Evolutionary conservation across 768 basidiomycete genomes (phyloP), one percentile per base, ranked within the genome.

Genomic region (Gloeopeniophorella convolvens): DNA sequence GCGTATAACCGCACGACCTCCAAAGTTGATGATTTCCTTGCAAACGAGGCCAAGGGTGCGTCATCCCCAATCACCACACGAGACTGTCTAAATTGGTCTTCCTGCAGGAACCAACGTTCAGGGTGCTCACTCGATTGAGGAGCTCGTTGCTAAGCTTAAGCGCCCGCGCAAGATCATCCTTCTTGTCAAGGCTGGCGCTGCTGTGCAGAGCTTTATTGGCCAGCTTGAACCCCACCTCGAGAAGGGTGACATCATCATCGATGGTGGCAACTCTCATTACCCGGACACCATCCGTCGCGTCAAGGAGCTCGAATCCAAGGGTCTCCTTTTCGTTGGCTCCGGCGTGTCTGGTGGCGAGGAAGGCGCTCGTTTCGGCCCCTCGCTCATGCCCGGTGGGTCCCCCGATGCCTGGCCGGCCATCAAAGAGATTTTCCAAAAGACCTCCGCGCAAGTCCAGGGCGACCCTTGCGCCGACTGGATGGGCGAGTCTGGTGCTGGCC

Each of bases 401-500:
- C 63, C 81, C 43, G 87, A 82, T 58, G 96, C 96, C 27, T 99
- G 96, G 96, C 91, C 92, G 21, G 76, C 78, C 59, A 97, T 99
- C 73, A 94, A 97, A 77, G 80, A 90, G 56, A 98, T 99, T 64
- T 99, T 99, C 85, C 96, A 99, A 73, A 89, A 89, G 69, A 87
- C 95, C 43, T 82, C 96, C 57, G 96, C 96, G 51, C 92, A 98
- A 67, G 89, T 86, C 55, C 76, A 90, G 47, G 92, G 92, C 56
- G 89, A 90, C 60, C 96, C 96, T 27, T 99, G 96, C 77, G 97
- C 95, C 67, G 96, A 99, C 73, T 99, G 96, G 96, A 95, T 99
- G 61, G 96, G 96, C 39, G 89, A 94, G 70, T 85, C 83, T 55
- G 96, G 93, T 52, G 76, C 89, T 41, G 94, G 92, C 26, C 95